A percentile compares a stretch with the other conserved stretches of the same genome.
phyloP scores from a whole-genome alignment of 2,329 filamentous ascomycete species.

The Xylariaceae sp. region DNA sequence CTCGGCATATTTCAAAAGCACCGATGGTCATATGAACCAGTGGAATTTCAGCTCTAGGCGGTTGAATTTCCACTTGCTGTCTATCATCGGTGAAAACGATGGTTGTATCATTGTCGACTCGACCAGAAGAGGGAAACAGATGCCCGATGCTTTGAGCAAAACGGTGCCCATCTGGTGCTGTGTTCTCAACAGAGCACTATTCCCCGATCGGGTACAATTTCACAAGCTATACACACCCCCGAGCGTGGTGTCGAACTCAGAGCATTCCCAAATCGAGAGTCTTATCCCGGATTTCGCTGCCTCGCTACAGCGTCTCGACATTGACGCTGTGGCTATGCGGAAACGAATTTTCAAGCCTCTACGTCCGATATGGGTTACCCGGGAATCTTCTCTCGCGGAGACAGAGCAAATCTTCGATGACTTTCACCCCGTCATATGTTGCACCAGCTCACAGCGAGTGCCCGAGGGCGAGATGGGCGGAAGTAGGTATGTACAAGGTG shows the following conservation, averaged over 20 bases:
- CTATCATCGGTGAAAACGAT: conserved; percentile 61
- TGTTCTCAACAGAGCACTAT: conserved; percentile 77
- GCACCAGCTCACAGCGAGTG: conserved; percentile 76
- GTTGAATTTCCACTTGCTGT: conserved; percentile 78
- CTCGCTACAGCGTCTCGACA: conserved; percentile 53
- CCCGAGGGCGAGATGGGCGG: conserved; percentile 66
- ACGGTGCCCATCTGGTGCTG: conserved; percentile 93
- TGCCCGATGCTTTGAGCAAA: conserved; percentile 93
- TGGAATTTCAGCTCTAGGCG: conserved; percentile 87
- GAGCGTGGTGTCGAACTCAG: conserved; percentile 68
- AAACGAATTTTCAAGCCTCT: conserved; percentile 67
- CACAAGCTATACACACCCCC: conserved; percentile 68
- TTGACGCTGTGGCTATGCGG: conserved; percentile 56
- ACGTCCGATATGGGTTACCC: conserved; percentile 76
- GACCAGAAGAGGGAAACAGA: conserved; percentile 85
- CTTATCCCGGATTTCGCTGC: conserved; percentile 55
- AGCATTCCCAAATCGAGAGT: conserved; percentile 74
- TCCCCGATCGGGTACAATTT: conserved; percentile 47
- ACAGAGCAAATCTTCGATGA: conserved; percentile 46
- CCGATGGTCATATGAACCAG: conserved; percentile 85
- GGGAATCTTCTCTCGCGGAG: conserved; percentile 53
- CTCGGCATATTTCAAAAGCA: conserved; percentile 96
- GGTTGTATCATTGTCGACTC: conserved; percentile 91
- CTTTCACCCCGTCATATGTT: conserved; percentile 75
- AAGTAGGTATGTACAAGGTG: conserved; percentile 82